Conservation (phyloP, 345 rosid species). For the Turnera subulata region DNA sequence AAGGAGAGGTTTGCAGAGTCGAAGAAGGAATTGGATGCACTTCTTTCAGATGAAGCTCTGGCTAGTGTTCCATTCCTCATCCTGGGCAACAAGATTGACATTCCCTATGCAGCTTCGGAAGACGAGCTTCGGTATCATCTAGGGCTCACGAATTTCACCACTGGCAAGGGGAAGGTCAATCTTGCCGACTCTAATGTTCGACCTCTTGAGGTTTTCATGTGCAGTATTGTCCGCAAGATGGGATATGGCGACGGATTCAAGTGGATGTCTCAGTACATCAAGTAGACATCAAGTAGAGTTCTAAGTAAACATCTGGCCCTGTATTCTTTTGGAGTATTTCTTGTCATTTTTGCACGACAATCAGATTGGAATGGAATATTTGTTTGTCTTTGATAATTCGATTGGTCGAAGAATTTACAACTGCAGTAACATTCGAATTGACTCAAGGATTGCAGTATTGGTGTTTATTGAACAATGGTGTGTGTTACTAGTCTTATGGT, state of each 20-base stretch:
- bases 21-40: constrained; percentile 53
- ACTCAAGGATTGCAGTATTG: constrained; percentile 6
- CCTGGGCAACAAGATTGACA: constrained; percentile 58
- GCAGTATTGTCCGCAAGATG: constrained; percentile 61
- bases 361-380: constrained; percentile 19
- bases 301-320: constrained; percentile 1
- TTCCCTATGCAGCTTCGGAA: constrained; percentile 50
- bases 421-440: constrained; percentile 6
- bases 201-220: constrained; percentile 58
- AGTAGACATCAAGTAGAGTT: no score
- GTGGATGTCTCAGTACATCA: constrained; percentile 65
- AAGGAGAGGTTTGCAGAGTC: constrained; percentile 58
- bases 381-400: constrained; percentile 12
- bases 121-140: constrained; percentile 51
- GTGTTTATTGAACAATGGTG: constrained; percentile 7
- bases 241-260: constrained; percentile 64
- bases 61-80: constrained; percentile 52
- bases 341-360: constrained; percentile 15
- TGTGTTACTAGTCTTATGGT: neutral
- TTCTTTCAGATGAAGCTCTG: constrained; percentile 50
- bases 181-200: constrained; percentile 37
- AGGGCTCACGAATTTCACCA: constrained; percentile 48
- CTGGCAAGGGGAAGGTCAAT: constrained; percentile 54
- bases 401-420: constrained; percentile 9
- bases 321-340: constrained; percentile 12